A percentile compares a stretch with the other conserved stretches of the same genome.
These are phyloP conservation scores for Acanthochlamys bracteata DNA, from an alignment of 106 monocot species.

Conservation along the genomic window DNA sequence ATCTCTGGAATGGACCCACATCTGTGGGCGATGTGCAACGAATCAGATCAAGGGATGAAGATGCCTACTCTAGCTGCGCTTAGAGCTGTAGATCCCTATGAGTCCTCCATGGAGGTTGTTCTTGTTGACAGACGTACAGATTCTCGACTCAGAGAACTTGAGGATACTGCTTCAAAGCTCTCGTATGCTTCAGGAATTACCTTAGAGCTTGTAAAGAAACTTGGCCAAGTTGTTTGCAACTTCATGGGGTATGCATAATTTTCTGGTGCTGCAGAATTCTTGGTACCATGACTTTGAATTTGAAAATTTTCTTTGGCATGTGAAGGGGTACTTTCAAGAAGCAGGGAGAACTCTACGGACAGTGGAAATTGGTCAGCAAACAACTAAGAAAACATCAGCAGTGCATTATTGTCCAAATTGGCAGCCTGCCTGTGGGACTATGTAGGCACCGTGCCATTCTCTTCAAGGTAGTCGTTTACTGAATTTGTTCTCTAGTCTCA, in stretches of 20 bases:
- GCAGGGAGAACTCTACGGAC: constrained; percentile 42
- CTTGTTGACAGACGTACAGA: constrained; percentile 42
- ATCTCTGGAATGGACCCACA: constrained; percentile 66
- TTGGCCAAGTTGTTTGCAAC: constrained; percentile 48
- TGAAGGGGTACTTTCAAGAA: constrained; percentile 54
- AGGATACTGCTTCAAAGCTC: constrained; percentile 40
- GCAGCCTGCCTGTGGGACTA: constrained; percentile 43
- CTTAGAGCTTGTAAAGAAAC: constrained; percentile 33
- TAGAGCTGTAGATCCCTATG: constrained; percentile 29
- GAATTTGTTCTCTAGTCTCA: not conserved
- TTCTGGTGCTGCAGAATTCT: not conserved
- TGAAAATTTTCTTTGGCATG: too few relatives aligned
- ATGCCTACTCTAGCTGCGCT: constrained; percentile 45
- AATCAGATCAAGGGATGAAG: constrained; percentile 42
- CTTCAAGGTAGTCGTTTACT: constrained; percentile 56
- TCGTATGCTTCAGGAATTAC: constrained; percentile 29
- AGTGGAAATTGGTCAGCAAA: constrained; percentile 60
- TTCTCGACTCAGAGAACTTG: constrained; percentile 36
- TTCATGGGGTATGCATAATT: constrained; percentile 47
- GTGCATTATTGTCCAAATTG: constrained; percentile 44
- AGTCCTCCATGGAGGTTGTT: constrained; percentile 65
- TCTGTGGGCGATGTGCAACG: constrained; percentile 75
- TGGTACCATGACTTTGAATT: too few relatives aligned
- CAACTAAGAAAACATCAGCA: constrained; percentile 31
- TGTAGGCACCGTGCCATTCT: constrained; percentile 76